Evolutionary conservation across 805 yeast genomes (phyloP), one percentile per base, ranked within the genome.

Genomic region (Sugiyamaella lignohabitans): DNA sequence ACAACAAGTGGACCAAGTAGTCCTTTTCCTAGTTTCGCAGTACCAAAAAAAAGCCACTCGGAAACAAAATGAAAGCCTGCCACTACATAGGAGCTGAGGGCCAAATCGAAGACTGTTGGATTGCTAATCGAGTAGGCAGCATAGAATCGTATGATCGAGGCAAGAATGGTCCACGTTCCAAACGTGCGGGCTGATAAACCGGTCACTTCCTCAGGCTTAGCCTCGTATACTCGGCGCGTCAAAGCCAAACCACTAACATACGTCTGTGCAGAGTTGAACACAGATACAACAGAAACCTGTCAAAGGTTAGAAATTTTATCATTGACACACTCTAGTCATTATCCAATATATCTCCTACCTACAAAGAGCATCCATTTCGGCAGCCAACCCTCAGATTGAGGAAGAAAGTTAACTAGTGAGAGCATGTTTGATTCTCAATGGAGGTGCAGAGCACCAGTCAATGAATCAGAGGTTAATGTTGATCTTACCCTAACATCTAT

Each of bases 161-260:
- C 81, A 56, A 89, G 74, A 35, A 89, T 71, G 0, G 98, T 93
- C 98, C 98, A 93, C 0, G 98, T 93, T 29, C 98, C 98, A 64
- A 93, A 93, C 0, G 98, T 91, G 59, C 98, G 78, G n/a, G 96
- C 96, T 56, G 93, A 80, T 54, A 93, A 71, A 11, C 69, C 64
- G 1, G 80, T 77, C 19, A 65, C 69, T 62, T 84, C 76, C 4
- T 61, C 54, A 14, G 89, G 87, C 40, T 75, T 66, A 43, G 66
- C 72, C 29, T 76, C 82, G 62, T 93, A 93, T 5, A 93, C 97
- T 53, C 80, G 74, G 55, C 84, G 79, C 2, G 96, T 85, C 45
- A 93, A 73, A 23, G 74, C 71, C 23, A 84, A 72, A 39, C 88
- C 93, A 29, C 87, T 78, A 40, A 78, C 64, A 66, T 89, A 93